A percentile compares a stretch with the other conserved stretches of the same genome.
Conservation (phyloP, 352 stramenopile species). For the Elongisporangium prolatum region DNA sequence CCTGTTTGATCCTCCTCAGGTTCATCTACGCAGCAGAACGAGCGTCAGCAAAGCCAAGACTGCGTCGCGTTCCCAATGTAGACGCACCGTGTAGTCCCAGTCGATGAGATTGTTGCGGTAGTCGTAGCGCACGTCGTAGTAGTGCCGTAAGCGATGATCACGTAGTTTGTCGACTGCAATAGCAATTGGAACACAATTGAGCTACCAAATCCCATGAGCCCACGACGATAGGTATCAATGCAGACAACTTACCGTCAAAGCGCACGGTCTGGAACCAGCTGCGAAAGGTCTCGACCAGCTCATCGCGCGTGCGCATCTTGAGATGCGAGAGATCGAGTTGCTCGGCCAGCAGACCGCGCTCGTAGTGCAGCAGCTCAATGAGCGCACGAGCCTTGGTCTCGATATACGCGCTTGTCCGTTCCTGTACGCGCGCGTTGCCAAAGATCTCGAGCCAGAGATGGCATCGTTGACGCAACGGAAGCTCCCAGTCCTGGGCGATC, state of each 20-base stretch:
- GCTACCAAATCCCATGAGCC: not conserved
- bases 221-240: not conserved
- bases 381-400: constrained; percentile 66
- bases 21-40: constrained; percentile 43
- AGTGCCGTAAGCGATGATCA: constrained; percentile 86
- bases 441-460: constrained; percentile 92
- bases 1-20: constrained; percentile 81
- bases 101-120: constrained; percentile 91
- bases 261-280: constrained; percentile 66
- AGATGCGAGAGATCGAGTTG: constrained; percentile 82
- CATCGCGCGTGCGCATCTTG: constrained; percentile 88
- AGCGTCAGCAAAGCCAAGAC: not conserved
- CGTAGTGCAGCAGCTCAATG: constrained; percentile 69
- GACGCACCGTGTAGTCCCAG: constrained; percentile 91
- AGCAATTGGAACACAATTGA: constrained; percentile 1
- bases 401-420: constrained; percentile 83
- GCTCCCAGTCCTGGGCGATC: constrained; percentile 79
- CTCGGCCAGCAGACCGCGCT: constrained; percentile 45
- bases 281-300: constrained; percentile 82
- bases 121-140: constrained; percentile 92
- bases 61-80: too few relatives aligned
- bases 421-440: constrained; percentile 86
- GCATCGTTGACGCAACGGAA: constrained; percentile 87
- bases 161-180: constrained; percentile 62
- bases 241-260: constrained; percentile 67